Conservation (phyloP, 805 yeast genomes). For the Wickerhamomyces ciferrii region DNA sequence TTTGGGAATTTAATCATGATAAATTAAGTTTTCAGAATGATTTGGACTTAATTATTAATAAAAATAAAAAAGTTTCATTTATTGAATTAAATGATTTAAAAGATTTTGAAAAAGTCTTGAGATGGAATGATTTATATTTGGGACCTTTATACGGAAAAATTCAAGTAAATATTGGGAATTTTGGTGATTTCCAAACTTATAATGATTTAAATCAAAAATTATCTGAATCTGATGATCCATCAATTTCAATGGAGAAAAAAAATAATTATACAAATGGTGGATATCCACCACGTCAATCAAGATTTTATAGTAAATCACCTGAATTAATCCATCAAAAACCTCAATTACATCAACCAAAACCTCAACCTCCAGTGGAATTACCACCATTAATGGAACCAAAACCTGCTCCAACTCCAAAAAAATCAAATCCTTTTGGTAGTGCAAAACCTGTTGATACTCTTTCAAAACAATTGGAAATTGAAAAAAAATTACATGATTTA, state of each 20-base stretch:
- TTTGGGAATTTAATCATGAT: slow-evolving; percentile 43
- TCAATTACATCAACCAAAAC: slow-evolving; percentile 6
- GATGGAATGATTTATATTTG: slow-evolving; percentile 56
- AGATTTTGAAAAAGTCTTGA: slow-evolving; percentile 52
- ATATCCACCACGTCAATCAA: slow-evolving; percentile 1
- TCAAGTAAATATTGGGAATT: slow-evolving; percentile 19
- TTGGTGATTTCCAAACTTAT: slow-evolving; percentile 17
- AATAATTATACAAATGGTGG: background rate
- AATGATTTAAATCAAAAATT: slow-evolving; percentile 18
- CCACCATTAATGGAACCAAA: slow-evolving; percentile 13
- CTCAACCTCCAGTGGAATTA: slow-evolving; percentile 1
- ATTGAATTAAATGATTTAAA: slow-evolving; percentile 48
- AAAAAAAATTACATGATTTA: slow-evolving; percentile 36
- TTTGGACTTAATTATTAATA: slow-evolving; percentile 17
- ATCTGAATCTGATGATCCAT: slow-evolving; percentile 18
- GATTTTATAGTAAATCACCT: background rate
- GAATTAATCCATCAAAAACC: slow-evolving; percentile 5
- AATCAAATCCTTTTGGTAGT: slow-evolving; percentile 71
- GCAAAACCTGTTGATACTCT: slow-evolving; percentile 84
- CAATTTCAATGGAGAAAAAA: slow-evolving; percentile 10
- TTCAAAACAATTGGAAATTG: slow-evolving; percentile 59
- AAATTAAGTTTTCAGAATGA: slow-evolving; percentile 24
- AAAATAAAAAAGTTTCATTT: slow-evolving; percentile 54
- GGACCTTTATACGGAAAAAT: slow-evolving; percentile 30
- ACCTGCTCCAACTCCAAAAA: slow-evolving; percentile 24